Percentiles rank a stretch among this genome's conserved stretches.
Conservation (phyloP, 495 filamentous ascomycete genomes). For the Aspergillus avenaceus region DNA sequence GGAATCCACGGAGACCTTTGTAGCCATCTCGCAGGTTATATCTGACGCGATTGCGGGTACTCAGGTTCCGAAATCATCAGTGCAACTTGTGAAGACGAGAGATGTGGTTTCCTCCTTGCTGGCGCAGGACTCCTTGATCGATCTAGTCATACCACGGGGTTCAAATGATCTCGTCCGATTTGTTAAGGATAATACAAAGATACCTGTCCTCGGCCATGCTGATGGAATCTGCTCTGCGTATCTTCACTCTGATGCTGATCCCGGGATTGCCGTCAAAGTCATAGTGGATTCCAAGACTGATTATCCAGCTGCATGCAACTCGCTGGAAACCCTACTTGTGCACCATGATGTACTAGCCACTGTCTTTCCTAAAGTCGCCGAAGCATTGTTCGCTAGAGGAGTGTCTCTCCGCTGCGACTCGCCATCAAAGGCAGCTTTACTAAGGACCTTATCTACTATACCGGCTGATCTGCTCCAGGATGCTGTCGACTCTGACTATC, state of each 20-base stretch:
- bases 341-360: constrained; percentile 65
- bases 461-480: constrained; percentile 53
- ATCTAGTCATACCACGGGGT: constrained; percentile 91
- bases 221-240: constrained; percentile 93
- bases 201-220: constrained; percentile 94
- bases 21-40: constrained; percentile 81
- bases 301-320: constrained; percentile 97
- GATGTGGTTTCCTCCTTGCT: constrained; percentile 85
- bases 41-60: constrained; percentile 71
- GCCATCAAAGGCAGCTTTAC: constrained; percentile 57
- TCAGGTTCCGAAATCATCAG: constrained; percentile 75
- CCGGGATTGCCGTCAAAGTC: constrained; percentile 66
- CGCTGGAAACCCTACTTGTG: constrained; percentile 83
- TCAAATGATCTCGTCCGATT: constrained; percentile 89
- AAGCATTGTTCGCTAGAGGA: constrained; percentile 66
- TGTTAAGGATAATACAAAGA: constrained; percentile 85
- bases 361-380: constrained; percentile 66
- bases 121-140: constrained; percentile 77
- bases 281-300: constrained; percentile 87
- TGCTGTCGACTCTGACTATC: constrained; percentile 65
- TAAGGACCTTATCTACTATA: constrained; percentile 24
- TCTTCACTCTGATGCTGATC: constrained; percentile 74
- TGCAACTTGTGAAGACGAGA: constrained; percentile 89
- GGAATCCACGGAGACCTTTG: constrained; percentile 90
- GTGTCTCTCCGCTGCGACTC: constrained; percentile 83